Percentiles rank a stretch among this genome's conserved stretches.
phyloP scores from a whole-genome alignment of 2,329 filamentous ascomycete species.

The Penicillium italicum region DNA sequence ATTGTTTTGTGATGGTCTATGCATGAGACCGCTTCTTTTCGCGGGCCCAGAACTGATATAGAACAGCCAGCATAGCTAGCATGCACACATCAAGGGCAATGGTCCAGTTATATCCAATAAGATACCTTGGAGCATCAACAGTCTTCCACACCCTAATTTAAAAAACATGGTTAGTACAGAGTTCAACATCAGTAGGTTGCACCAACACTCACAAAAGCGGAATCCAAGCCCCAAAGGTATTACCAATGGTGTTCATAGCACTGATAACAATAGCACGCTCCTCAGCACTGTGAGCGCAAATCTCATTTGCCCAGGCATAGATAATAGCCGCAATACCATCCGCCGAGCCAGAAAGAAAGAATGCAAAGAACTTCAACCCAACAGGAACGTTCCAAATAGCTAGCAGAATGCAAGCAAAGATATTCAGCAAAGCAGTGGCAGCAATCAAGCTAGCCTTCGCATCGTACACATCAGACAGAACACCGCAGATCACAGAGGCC shows the following conservation, averaged over 20 bases:
- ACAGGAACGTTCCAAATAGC: constrained; percentile 19
- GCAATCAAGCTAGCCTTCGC: constrained; percentile 17
- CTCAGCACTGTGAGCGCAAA: constrained; percentile 33
- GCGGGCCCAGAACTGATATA: constrained; percentile 17
- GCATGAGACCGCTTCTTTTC: constrained; percentile 9
- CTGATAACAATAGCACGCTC: constrained; percentile 25
- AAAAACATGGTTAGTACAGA: not conserved
- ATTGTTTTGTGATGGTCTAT: not conserved
- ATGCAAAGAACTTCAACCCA: constrained; percentile 19
- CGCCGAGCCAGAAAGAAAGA: constrained; percentile 21
- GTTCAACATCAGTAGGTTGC: not conserved
- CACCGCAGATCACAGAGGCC: constrained; percentile 16
- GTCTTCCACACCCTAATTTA: constrained; percentile 26
- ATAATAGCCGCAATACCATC: constrained; percentile 24
- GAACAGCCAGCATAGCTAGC: constrained; percentile 21
- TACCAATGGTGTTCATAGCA: constrained; percentile 32
- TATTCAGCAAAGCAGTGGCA: constrained; percentile 14
- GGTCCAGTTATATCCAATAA: constrained; percentile 30
- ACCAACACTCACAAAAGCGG: constrained; percentile 22
- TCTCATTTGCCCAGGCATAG: constrained; percentile 25
- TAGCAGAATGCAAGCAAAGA: constrained; percentile 17
- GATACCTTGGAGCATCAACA: constrained; percentile 27
- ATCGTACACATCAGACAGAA: constrained; percentile 16
- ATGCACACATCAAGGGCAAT: constrained; percentile 30
- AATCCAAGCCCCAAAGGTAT: constrained; percentile 30